These are phyloP conservation scores for Schwanniomyces pseudopolymorphus DNA, from an alignment of 805 yeast genomes.

Conservation along the genomic window DNA sequence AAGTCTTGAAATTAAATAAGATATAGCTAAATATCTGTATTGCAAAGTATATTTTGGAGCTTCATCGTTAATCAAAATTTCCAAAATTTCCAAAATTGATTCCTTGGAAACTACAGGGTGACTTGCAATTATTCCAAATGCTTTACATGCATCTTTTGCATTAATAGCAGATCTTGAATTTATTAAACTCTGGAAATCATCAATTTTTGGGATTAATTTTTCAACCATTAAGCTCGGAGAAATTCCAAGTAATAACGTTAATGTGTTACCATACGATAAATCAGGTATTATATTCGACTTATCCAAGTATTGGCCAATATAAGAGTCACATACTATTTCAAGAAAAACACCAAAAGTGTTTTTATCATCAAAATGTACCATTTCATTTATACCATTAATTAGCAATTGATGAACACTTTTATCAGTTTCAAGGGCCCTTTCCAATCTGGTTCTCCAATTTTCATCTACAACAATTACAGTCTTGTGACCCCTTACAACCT, in stretches of 20 bases:
- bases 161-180: conserved; percentile 16
- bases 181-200: conserved; percentile 24
- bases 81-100: conserved; percentile 7
- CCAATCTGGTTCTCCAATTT: conserved; percentile 70
- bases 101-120: conserved; percentile 26
- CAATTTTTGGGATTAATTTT: conserved; percentile 14
- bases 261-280: conserved; percentile 33
- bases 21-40: conserved; percentile 29
- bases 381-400: conserved; percentile 16
- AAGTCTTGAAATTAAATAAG: conserved; percentile 50
- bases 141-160: conserved; percentile 36
- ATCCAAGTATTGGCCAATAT: conserved; percentile 20
- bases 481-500: conserved; percentile 49
- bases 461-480: conserved; percentile 68
- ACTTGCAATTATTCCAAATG: conserved; percentile 50
- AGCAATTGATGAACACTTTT: conserved; percentile 40
- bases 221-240: conserved; percentile 27
- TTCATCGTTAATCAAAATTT: conserved; percentile 5
- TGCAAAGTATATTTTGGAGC: conserved; percentile 14
- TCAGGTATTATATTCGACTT: conserved; percentile 15
- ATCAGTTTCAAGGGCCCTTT: conserved; percentile 67
- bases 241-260: conserved; percentile 32
- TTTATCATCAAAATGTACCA: conserved; percentile 16
- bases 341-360: conserved; percentile 23
- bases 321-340: conserved; percentile 36